These are phyloP conservation scores for Raddia guianensis DNA, from an alignment of 176 grass and related monocot genomes.

Conservation along the genomic window DNA sequence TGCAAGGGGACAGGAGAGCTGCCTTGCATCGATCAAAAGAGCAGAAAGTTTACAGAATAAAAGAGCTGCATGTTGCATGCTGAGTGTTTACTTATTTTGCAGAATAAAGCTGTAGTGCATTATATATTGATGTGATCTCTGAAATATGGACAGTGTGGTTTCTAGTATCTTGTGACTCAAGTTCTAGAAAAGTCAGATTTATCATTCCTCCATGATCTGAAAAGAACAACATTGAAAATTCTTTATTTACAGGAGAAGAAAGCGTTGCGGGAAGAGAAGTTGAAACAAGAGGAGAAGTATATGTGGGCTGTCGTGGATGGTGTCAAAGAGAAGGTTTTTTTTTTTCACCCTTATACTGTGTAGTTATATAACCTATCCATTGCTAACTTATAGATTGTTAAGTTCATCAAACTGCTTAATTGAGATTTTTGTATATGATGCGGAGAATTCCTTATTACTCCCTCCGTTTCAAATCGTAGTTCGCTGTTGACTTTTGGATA, in stretches of 20 bases:
- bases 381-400: not conserved
- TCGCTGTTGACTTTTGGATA: too few relatives aligned
- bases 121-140: not conserved
- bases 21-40: too few relatives aligned
- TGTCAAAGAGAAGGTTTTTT: conserved; percentile 86
- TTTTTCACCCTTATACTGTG: not conserved
- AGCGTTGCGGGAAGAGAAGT: conserved; percentile 73
- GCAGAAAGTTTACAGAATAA: too few relatives aligned
- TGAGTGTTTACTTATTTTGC: conserved; percentile 1
- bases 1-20: too few relatives aligned
- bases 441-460: not conserved
- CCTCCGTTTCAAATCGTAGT: too few relatives aligned
- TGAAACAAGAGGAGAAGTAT: conserved; percentile 91
- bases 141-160: conserved; percentile 18
- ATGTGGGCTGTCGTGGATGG: conserved; percentile 99
- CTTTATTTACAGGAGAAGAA: conserved; percentile 85
- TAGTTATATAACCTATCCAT: not conserved
- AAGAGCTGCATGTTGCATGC: too few relatives aligned
- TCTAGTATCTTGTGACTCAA: not conserved
- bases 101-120: conserved; percentile 25
- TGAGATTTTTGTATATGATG: conserved; percentile 25
- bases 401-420: not conserved
- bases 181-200: not conserved
- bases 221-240: conserved; percentile 24
- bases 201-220: not conserved